Evolutionary conservation across 2,329 filamentous ascomycete species (phyloP), one percentile per base, ranked within the genome.

Genomic region (Ceratocystis cubensis): DNA sequence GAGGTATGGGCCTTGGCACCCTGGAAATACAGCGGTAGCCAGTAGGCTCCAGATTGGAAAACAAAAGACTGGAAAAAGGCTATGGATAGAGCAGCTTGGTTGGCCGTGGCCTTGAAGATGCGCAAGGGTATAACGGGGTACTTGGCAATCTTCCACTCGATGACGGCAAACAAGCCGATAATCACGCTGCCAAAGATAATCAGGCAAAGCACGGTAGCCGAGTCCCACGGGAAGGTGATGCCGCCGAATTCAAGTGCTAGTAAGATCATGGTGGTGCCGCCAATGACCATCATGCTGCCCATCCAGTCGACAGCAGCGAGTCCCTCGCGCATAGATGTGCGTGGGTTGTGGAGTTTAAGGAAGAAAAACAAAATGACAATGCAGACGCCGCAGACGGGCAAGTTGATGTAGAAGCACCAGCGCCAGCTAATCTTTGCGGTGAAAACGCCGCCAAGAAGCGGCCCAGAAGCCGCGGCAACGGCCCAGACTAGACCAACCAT

Each of bases 181-280:
- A 81, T 80, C 33, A 88, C 66, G 28, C 83, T 72, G 25, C 90
- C 90, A 70, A 93, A 91, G 62, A 93, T 77, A 70, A 95, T 80
- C 33, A 96, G 80, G 71, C 88, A 91, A 71, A 96, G 81, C 41
- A 92, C 88, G 0, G 83, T 86, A 1, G 88, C 80, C 0, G 88
- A 92, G 64, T 77, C 76, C 91, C 91, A 96, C 0, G 91, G 87
- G 69, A 83, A 84, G 25, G 80, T 80, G 64, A 91, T 82, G 62
- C 90, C 91, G 65, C 91, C 92, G 69, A 93, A 90, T 72, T 95
- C 88, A 10, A 96, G 82, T 0, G 91, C 92, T 53, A 96, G 84
- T 3, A 96, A 83, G 70, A 96, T 80, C 89, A 96, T 93, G 22
- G 95, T 79, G 0, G 89, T 92, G 22, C 87, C 89, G 53, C 88